Conservation (phyloP, 192 early-diverging fungal species). For the Linnemannia hyalina region DNA sequence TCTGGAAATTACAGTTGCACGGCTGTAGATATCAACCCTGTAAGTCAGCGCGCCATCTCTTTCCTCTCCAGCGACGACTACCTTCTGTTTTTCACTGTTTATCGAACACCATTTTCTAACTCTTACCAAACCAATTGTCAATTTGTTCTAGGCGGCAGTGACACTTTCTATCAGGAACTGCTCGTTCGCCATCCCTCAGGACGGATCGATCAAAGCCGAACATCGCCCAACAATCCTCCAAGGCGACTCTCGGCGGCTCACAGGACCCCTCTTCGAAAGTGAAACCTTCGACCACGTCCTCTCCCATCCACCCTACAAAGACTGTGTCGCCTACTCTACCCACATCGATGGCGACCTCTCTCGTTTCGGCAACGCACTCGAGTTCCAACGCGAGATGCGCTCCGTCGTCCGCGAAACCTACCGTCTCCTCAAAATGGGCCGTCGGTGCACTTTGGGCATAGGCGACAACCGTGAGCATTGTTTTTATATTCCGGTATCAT, state of each 20-base stretch:
- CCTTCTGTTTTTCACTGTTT: constrained; percentile 1
- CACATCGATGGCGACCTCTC: constrained; percentile 92
- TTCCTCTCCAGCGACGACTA: neutral
- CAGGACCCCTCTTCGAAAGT: constrained; percentile 73
- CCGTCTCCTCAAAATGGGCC: constrained; percentile 78
- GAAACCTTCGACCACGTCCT: constrained; percentile 90
- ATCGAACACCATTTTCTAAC: neutral
- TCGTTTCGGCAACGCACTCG: constrained; percentile 78
- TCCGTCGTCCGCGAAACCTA: constrained; percentile 78
- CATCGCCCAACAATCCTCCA: constrained; percentile 86
- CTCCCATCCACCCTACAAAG: constrained; percentile 96
- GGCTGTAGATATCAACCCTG: constrained; percentile 92
- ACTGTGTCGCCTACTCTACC: constrained; percentile 88
- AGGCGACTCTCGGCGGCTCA: constrained; percentile 82
- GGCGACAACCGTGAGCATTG: constrained; percentile 94
- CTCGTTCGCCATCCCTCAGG: constrained; percentile 81
- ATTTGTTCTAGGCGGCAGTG: constrained; percentile 73
- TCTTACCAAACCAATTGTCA: neutral
- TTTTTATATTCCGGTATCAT: constrained; percentile 90
- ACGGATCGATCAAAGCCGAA: constrained; percentile 74
- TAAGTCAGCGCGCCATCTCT: constrained; percentile 29
- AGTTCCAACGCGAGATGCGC: constrained; percentile 83
- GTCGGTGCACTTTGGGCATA: constrained; percentile 88
- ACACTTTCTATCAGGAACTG: constrained; percentile 89
- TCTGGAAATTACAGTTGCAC: constrained; percentile 62